Evolutionary conservation across 2,329 filamentous ascomycete species (phyloP), one percentile per base, ranked within the genome.

Genomic region (Myriosclerotinia duriaeana): DNA sequence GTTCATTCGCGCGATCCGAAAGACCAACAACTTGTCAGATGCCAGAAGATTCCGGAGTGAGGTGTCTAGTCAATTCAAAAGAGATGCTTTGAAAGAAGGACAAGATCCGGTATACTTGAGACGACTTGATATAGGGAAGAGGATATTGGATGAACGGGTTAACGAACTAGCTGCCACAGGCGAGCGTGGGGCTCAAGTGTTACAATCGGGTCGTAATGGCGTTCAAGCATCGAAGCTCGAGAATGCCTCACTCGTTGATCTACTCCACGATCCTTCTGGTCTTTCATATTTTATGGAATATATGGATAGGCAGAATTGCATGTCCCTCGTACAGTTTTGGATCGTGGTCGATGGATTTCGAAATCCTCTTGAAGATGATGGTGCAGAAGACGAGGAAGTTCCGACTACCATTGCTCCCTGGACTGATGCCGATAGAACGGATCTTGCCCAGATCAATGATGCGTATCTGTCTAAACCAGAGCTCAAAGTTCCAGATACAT

Each of bases 201-300:
- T 72, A 22, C 70, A 73, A 50, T 66, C 74, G 7, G 67, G 72
- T 9, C 69, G 73, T 6, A 73, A 77, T 62, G 72, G 70, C 56
- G 65, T 59, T 40, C 71, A 74, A 44, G 79, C 84, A n/a, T 89
- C 90, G 2, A 85, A 84, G 54, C 80, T 93, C 50, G 89, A 93
- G 70, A 90, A 90, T 72, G 89, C 89, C 9, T 88, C 91, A 0
- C 81, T 98, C 2, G 86, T 89, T 15, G 93, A 98, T 71, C 83
- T 99, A n/a, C 83, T 99, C 67, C 90, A 93, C 71, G 93, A 96
- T 77, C 87, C 95, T 2, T 90, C 94, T 1, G 94, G 92, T 0
- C 82, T 99, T 11, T 98, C 95, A 2, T 99, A 97, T 76, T 98
- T 99, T 79, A 99, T 99, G 95, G 95, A 99, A 76, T 98, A 93